Evolutionary conservation across 2,329 filamentous ascomycete species (phyloP).

Genomic region (Aspergillus felis): DNA sequence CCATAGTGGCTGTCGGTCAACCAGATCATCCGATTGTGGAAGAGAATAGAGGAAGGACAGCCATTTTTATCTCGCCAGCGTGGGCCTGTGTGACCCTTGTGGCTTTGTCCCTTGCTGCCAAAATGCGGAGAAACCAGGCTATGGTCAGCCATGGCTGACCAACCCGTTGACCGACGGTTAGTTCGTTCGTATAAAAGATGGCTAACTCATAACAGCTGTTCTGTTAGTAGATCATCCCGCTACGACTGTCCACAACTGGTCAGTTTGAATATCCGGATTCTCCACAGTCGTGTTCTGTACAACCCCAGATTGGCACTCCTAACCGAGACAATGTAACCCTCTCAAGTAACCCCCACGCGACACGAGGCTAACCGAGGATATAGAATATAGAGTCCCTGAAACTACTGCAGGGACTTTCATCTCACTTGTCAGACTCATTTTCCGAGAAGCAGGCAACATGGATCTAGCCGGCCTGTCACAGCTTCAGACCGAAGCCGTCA

Average conservation of each 20-base stretch:
- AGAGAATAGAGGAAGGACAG: neutral
- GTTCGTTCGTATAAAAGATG: too few species aligned
- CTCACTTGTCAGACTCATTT: neutral
- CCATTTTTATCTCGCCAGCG: neutral
- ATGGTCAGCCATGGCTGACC: neutral
- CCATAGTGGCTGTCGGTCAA: neutral
- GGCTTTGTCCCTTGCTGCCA: neutral
- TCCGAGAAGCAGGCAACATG: neutral
- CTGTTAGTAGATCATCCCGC: too few species aligned
- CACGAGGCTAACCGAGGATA: neutral
- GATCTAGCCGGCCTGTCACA: slow-evolving; percentile 19
- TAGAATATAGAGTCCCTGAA: neutral
- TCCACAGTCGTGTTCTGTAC: neutral
- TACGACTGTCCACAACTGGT: neutral
- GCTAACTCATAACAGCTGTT: too few species aligned
- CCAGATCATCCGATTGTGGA: neutral
- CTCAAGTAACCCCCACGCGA: neutral
- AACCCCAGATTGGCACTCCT: slow-evolving; percentile 5
- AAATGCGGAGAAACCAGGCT: too few species aligned
- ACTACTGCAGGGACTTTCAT: neutral
- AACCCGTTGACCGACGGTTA: neutral
- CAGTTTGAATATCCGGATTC: neutral
- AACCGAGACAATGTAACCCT: slow-evolving; percentile 14
- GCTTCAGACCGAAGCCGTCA: slow-evolving; percentile 38
- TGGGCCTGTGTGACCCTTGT: neutral